These are phyloP conservation scores for Fusarium pseudograminearum DNA, from an alignment of 2,329 filamentous ascomycete species.

Conservation along the genomic window DNA sequence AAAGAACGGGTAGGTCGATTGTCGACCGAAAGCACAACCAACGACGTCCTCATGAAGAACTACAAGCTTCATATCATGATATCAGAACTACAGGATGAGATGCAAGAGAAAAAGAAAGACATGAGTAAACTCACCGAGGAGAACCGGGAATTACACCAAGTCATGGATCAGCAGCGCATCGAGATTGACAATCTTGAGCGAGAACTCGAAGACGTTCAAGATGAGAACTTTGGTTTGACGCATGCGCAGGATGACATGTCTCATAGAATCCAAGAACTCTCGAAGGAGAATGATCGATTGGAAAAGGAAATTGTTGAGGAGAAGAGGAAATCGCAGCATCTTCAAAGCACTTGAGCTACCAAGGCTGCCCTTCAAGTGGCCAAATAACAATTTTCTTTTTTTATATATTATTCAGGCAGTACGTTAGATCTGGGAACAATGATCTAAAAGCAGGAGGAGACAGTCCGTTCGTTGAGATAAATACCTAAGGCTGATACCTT, in stretches of 20 bases:
- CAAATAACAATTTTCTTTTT: too few relatives aligned
- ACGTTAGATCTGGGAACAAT: constrained; percentile 76
- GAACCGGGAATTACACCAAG: background rate
- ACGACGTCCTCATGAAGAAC: background rate
- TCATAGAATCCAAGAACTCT: background rate
- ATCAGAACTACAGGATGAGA: background rate
- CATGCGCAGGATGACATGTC: background rate
- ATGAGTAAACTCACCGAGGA: too few relatives aligned
- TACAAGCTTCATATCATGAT: background rate
- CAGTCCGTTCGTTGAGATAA: constrained; percentile 79
- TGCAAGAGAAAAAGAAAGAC: background rate
- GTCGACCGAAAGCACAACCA: background rate
- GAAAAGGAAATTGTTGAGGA: background rate
- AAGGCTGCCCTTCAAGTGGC: too few relatives aligned
- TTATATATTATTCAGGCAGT: constrained; percentile 49
- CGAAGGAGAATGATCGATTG: background rate
- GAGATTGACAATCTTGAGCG: background rate
- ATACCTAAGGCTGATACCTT: constrained; percentile 78
- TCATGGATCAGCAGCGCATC: background rate
- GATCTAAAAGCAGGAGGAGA: constrained; percentile 77
- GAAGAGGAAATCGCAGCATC: background rate
- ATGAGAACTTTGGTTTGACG: background rate
- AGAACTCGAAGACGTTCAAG: background rate
- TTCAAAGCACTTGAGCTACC: background rate
- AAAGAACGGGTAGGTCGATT: background rate